Base-by-base conservation (phyloP, 2,329 filamentous ascomycete genomes). In the Monilinia laxa region DNA sequence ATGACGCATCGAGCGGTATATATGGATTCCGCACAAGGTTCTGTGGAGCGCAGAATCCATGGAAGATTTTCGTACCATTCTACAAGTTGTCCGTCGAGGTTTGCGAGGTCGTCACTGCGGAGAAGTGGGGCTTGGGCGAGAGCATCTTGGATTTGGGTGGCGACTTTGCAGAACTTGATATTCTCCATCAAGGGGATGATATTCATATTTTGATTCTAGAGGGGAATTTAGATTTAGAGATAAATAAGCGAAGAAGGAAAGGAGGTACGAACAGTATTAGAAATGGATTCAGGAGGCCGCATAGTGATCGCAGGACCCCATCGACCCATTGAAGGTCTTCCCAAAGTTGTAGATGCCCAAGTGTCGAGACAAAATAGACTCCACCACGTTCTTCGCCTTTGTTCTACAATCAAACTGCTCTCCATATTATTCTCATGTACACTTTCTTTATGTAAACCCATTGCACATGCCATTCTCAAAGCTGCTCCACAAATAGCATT, bases 111-210 rank as follows among this genome's bases (percentile, higher is more conserved):
- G 40, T 87, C 83, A 40, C 84, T 81, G n/a, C 84, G 83, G 2
- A 92, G 82, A 1, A 91, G 80, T 0, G 90, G 89, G 1, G 86
- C 85, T 64, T 89, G 86, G 20, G 90, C 89, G 3, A 94, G 82
- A 63, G 87, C 84, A 73, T 94, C 90, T 75, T 94, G 91, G 66
- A 93, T 90, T 68, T 87, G 85, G 0, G 90, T 92, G 25, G 90
- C 88, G 68, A 94, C 90, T 76, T 90, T 90, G 79, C 90, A 92
- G 77, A 93, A 93, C 62, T 88, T 87, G 70, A 91, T 89, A 75
- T 91, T 92, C 77, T 93, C 88, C 38, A 91, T 86, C 20, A 92
- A 78, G 0, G 90, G 90, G 4, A 92, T 81, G 65, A 90, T 86
- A 65, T 87, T 87, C 1, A 88, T 83, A 58, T 90, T 81, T 72